Base-by-base conservation (phyloP, 2,329 filamentous ascomycete genomes). In the Apiospora phragmitis region DNA sequence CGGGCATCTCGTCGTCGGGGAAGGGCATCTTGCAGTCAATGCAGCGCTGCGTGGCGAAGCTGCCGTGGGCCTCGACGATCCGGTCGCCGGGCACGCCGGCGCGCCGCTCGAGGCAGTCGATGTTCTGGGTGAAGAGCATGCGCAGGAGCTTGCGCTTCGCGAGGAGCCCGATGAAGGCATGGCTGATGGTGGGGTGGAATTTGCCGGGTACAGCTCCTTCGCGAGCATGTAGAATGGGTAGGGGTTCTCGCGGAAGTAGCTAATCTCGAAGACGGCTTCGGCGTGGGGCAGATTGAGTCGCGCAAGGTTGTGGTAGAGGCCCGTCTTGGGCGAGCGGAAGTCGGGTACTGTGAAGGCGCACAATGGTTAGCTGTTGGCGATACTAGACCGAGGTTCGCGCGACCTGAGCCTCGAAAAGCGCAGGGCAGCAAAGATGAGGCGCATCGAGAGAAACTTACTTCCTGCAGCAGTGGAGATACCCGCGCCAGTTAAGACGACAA, bases 71-170 rank as follows among this genome's bases (percentile, higher is more conserved):
- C 82, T 98, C 95, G 42, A 99, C 87, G 67, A 99, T 95, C 80
- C 89, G 91, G 2, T 95, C 90, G 0, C 85, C 87, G 0, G 94
- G 93, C 0, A 99, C 91, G 35, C 96, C 96, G 16, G 95, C 96
- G 75, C 89, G 87, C 29, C 95, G 90, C 82, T 99, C 96, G 16
- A 99, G 87, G 77, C 94, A 97, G 83, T 99, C 96, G 75, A 99
- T 98, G 78, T 99, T 99, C 79, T 99, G 96, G 0, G 96, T 98
- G 81, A 98, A 99, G 69, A 96, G 89, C 85, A 94, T 96, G 74
- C 92, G 84, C 32, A 99, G 84, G 51, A 95, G 84, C 4, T 89
- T 90, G 82, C 97, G 97, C 72, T 91, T 85, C 70, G 95, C 88
- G 21, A 98, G 89, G 32, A 99, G 85, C 18, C 90, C 87, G 76